Percentiles rank a stretch among this genome's conserved stretches.
Evolutionary conservation across 2,329 filamentous ascomycete species (phyloP).

Genomic region (Lasiodiplodia sp.): DNA sequence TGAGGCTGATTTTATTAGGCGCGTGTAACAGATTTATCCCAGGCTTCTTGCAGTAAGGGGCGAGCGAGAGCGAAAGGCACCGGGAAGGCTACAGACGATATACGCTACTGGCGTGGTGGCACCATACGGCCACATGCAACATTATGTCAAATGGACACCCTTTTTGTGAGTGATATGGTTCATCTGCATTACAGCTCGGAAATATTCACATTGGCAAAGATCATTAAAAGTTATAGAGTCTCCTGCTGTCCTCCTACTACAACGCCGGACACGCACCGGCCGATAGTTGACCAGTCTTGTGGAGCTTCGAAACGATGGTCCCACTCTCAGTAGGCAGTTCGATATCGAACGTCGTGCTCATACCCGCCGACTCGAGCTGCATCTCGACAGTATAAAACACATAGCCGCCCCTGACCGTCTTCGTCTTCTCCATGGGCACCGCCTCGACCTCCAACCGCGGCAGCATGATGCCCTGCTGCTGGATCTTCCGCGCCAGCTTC

Average conservation of each 20-base stretch:
- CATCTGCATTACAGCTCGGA: too few species aligned
- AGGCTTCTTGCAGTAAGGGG: neutral
- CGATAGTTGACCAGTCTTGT: neutral
- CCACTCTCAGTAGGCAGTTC: neutral
- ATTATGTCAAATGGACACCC: too few species aligned
- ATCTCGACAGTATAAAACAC: conserved; percentile 5
- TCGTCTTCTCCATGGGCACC: neutral
- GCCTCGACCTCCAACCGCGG: neutral
- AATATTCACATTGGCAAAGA: too few species aligned
- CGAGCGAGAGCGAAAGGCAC: neutral
- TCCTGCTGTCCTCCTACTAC: too few species aligned
- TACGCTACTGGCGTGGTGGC: neutral
- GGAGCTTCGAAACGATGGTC: neutral
- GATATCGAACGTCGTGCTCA: conserved; percentile 17
- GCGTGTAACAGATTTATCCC: neutral
- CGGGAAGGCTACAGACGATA: neutral
- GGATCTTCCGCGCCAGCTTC: neutral
- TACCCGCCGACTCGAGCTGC: neutral
- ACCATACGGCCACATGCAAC: too few species aligned
- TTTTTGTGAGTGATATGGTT: too few species aligned
- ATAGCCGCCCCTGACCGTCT: neutral
- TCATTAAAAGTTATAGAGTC: too few species aligned
- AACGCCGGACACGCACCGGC: too few species aligned
- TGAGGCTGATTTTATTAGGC: neutral
- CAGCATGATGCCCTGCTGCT: neutral